Evolutionary conservation across 2,329 filamentous ascomycete genomes (phyloP).

Genomic region (Orbilia oligospora): DNA sequence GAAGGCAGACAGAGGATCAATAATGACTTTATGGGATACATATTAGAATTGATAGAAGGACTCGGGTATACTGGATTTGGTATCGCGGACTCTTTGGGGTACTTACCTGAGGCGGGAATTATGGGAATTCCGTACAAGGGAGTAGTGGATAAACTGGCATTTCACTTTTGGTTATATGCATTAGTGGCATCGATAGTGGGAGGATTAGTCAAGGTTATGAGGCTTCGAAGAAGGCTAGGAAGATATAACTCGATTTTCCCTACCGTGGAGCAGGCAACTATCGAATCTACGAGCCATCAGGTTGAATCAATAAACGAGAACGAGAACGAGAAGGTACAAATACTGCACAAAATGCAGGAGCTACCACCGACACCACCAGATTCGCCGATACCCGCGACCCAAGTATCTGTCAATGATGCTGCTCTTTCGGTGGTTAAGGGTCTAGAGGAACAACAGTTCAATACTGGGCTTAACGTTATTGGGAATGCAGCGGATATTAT

Average conservation of each 20-base stretch:
- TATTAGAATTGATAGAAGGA: constrained; percentile 48
- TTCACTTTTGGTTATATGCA: constrained; percentile 58
- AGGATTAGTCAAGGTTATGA: constrained; percentile 27
- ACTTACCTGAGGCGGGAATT: constrained; percentile 53
- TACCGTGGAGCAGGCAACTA: not conserved
- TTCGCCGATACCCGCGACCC: constrained; percentile 37
- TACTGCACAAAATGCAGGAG: constrained; percentile 3
- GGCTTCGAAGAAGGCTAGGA: constrained; percentile 25
- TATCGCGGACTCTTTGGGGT: constrained; percentile 49
- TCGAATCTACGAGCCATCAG: constrained; percentile 7
- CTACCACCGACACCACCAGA: constrained; percentile 53
- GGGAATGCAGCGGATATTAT: constrained; percentile 40
- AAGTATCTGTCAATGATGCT: constrained; percentile 42
- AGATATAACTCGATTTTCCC: constrained; percentile 51
- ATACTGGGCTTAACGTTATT: constrained; percentile 36
- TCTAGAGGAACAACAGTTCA: constrained; percentile 42
- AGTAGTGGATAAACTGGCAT: constrained; percentile 49
- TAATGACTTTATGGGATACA: constrained; percentile 32
- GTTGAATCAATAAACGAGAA: not conserved
- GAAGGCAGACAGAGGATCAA: constrained; percentile 32
- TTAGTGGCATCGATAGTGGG: constrained; percentile 53
- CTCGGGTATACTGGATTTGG: constrained; percentile 55
- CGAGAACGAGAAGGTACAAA: not conserved
- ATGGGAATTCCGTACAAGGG: constrained; percentile 43
- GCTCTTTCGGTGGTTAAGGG: constrained; percentile 39